phyloP scores from a whole-genome alignment of 106 monocot species.

The Dendrobium huoshanense region DNA sequence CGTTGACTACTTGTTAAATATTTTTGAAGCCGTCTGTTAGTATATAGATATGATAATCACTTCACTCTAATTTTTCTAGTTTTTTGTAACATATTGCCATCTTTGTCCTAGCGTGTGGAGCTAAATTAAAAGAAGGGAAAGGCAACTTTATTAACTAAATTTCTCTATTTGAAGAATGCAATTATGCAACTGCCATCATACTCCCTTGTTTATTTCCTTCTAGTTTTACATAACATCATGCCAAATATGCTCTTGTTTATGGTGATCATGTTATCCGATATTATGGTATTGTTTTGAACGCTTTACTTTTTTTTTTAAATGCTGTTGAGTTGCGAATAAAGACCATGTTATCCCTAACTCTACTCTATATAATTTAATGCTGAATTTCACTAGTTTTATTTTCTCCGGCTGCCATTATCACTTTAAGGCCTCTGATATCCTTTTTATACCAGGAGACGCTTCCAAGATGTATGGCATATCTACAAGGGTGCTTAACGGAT shows the following conservation, averaged over 20 bases:
- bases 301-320: background rate
- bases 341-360: background rate
- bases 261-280: background rate
- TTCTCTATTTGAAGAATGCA: background rate
- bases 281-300: too few relatives aligned
- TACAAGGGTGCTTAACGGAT: conserved; percentile 20
- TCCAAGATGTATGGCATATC: conserved; percentile 9
- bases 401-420: background rate
- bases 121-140: background rate
- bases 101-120: too few relatives aligned
- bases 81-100: background rate
- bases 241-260: background rate
- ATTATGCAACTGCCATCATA: background rate
- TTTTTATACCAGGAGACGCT: conserved; percentile 24
- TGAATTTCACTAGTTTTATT: background rate
- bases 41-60: background rate
- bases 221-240: conserved; percentile 1
- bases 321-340: background rate
- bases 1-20: too few relatives aligned
- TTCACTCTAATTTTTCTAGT: background rate
- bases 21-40: too few relatives aligned
- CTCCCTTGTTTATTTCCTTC: background rate
- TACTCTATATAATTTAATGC: background rate
- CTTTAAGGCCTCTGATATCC: background rate
- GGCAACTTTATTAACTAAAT: background rate